Evolutionary conservation across 495 filamentous ascomycete genomes (phyloP), one percentile per base, ranked within the genome.

Genomic region (Podospora conica): DNA sequence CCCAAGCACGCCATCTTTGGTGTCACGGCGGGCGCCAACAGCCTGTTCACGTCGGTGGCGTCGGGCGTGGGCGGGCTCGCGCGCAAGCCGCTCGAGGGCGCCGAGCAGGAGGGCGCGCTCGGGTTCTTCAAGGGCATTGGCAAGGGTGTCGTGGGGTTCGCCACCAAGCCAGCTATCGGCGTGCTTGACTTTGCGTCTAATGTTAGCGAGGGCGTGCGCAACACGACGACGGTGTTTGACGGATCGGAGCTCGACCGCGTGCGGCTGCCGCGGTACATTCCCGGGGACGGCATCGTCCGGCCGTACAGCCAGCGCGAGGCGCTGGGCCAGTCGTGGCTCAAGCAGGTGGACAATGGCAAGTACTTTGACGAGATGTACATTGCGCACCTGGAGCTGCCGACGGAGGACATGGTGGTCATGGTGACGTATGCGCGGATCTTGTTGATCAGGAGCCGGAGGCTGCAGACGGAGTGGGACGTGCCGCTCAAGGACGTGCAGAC

Each of bases 291-390:
- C 33, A 90, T 98, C 65, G 93, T 98, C 21, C 89, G 95, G 7
- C 96, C 95, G 7, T 98, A 97, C 81, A 92, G 87, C 15, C 93
- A 98, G 76, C 91, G 95, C 18, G 95, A 98, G 81, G 93, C 95
- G 1, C 87, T 98, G 15, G 95, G 95, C 9, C 95, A 98, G 76
- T 96, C 93, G 81, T 98, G 95, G 95, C 87, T 98, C 69, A 98
- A 98, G 81, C 96, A 96, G 22, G 84, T 95, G 1, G 96, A 98
- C 73, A 93, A 96, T 66, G 95, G 95, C 58, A 96, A 93, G 79
- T 96, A 91, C 81, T 98, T 98, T 85, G 87, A 94, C 78, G 96
- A 98, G 76, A 86, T 93, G 72, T 98, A 98, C 78, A 95, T 98
- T 72, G 95, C 93, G 12, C 95, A 98, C 69, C 83, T 98, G 22